Conservation (phyloP, 306 rosid species). For the Hylodesmum podocarpum region DNA sequence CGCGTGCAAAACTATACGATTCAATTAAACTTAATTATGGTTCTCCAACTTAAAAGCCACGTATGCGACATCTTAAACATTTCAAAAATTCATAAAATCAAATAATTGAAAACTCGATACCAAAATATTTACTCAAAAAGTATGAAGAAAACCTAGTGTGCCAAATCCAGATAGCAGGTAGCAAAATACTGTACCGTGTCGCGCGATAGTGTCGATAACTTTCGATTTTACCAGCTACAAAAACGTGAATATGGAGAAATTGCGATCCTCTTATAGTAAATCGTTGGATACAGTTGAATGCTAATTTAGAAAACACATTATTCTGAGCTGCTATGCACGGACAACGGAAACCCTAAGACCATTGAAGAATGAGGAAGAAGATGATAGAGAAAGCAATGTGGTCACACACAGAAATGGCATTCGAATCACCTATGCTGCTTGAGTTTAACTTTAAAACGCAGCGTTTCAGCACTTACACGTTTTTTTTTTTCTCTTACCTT, state of each 20-base stretch:
- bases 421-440: not conserved
- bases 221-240: not conserved
- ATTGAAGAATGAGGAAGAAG: not conserved
- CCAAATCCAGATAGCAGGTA: not conserved
- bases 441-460: constrained; percentile 25
- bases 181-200: constrained; percentile 19
- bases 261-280: not conserved
- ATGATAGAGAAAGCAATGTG: constrained; percentile 8
- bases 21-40: not conserved
- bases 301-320: not conserved
- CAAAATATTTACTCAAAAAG: not conserved
- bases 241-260: not conserved
- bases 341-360: constrained; percentile 38
- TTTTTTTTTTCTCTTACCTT: not conserved
- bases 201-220: constrained; percentile 2
- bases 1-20: not conserved
- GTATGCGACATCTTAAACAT: not conserved
- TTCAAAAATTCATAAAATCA: not conserved
- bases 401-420: constrained; percentile 20
- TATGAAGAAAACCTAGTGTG: constrained; percentile 29
- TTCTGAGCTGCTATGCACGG: not conserved
- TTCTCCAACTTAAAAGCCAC: not conserved
- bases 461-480: constrained; percentile 14
- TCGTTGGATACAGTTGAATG: not conserved
- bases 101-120: not conserved